phyloP scores from a whole-genome alignment of 2,329 filamentous ascomycete species.

The Myotisia sp. region DNA sequence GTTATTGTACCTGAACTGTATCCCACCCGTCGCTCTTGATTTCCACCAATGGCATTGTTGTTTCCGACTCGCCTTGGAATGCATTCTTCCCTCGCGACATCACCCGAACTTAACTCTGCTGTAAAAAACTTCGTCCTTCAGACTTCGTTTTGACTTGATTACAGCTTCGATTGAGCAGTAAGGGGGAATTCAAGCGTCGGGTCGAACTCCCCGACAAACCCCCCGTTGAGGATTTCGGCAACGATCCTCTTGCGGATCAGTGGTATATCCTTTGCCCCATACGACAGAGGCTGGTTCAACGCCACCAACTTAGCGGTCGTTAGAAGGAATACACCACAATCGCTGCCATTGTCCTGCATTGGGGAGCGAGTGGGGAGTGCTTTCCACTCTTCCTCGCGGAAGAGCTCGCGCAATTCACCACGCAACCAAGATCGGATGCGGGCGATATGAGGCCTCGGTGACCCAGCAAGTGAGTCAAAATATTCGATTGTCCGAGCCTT shows the following conservation, averaged over 20 bases:
- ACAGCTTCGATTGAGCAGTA: too few relatives aligned
- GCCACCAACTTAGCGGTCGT: constrained; percentile 36
- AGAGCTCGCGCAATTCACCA: constrained; percentile 28
- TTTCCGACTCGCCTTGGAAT: too few relatives aligned
- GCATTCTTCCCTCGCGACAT: too few relatives aligned
- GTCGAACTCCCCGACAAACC: constrained; percentile 30
- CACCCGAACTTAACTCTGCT: too few relatives aligned
- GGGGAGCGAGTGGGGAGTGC: constrained; percentile 28
- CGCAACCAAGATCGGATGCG: constrained; percentile 29
- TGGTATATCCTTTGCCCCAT: constrained; percentile 27
- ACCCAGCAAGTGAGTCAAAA: constrained; percentile 32
- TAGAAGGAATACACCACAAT: constrained; percentile 38
- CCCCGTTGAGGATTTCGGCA: constrained; percentile 34
- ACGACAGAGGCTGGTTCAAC: constrained; percentile 29
- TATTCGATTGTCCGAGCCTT: constrained; percentile 31
- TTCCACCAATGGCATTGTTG: too few relatives aligned
- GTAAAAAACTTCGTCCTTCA: too few relatives aligned
- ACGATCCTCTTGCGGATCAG: constrained; percentile 33
- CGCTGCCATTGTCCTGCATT: constrained; percentile 33
- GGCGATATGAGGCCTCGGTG: constrained; percentile 20
- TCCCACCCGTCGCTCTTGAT: too few relatives aligned
- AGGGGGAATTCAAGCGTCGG: constrained; percentile 10
- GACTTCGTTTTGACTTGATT: too few relatives aligned
- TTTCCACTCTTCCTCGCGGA: constrained; percentile 31
- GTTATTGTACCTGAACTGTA: too few relatives aligned